A percentile compares a stretch with the other conserved stretches of the same genome.
These are phyloP conservation scores for Ogataea nakhonphanomensis DNA, from an alignment of 805 yeast species.

Conservation along the genomic window DNA sequence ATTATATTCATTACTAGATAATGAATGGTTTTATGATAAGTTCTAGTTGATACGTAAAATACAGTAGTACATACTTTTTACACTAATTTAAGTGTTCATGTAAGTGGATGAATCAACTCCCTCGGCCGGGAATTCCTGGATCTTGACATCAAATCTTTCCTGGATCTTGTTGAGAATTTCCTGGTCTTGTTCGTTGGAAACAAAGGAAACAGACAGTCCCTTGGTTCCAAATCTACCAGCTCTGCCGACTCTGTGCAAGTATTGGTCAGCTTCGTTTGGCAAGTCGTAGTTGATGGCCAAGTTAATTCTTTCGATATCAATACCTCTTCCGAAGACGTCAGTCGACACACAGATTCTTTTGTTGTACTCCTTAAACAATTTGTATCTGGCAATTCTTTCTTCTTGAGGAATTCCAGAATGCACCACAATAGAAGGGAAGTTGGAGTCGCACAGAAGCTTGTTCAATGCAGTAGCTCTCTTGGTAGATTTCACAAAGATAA, in stretches of 20 bases:
- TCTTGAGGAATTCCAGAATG: constrained; percentile 95
- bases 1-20: too few species aligned
- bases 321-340: constrained; percentile 99
- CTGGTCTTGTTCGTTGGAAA: constrained; percentile 81
- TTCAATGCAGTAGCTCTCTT: constrained; percentile 90
- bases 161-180: constrained; percentile 89
- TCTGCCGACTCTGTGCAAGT: constrained; percentile 98
- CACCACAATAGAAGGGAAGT: constrained; percentile 96
- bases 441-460: constrained; percentile 82
- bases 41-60: constrained; percentile 7
- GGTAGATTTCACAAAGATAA: constrained; percentile 90
- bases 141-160: constrained; percentile 94
- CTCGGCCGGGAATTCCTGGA: constrained; percentile 93
- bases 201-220: constrained; percentile 93
- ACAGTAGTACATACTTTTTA: constrained; percentile 7
- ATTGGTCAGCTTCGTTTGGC: constrained; percentile 96
- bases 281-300: constrained; percentile 96
- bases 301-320: constrained; percentile 97
- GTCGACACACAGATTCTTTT: constrained; percentile 98
- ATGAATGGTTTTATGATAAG: too few species aligned
- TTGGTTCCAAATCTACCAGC: constrained; percentile 99
- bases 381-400: constrained; percentile 96
- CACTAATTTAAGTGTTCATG: constrained; percentile 72
- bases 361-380: constrained; percentile 94
- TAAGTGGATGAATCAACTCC: constrained; percentile 97